Conservation (phyloP, 176 grass and related monocot genomes). For the Avena insularis region DNA sequence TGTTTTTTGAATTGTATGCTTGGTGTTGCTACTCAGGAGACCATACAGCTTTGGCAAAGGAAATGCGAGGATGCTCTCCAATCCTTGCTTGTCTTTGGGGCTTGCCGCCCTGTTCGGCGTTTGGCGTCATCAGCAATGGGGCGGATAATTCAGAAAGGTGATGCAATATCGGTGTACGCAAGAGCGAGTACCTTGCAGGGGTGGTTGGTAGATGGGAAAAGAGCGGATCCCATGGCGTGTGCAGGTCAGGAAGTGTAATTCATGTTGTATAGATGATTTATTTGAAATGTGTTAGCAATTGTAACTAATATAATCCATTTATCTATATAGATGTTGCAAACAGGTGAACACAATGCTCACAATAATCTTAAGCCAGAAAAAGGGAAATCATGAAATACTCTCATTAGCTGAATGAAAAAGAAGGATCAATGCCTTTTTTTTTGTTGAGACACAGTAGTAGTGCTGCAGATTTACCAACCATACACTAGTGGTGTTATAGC, state of each 20-base stretch:
- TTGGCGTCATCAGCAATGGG: constrained; percentile 88
- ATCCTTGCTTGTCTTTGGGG: constrained; percentile 84
- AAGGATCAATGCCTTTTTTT: neutral
- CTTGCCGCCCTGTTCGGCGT: constrained; percentile 74
- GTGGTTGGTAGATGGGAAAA: constrained; percentile 92
- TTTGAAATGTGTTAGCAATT: constrained; percentile 6
- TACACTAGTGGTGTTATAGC: neutral
- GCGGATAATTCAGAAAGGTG: constrained; percentile 84
- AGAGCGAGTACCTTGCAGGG: constrained; percentile 91
- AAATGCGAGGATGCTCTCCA: constrained; percentile 98
- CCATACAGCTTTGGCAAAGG: constrained; percentile 94
- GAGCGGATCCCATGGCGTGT: constrained; percentile 72
- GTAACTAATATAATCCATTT: constrained; percentile 10
- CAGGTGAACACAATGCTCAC: neutral
- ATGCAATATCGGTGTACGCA: constrained; percentile 88
- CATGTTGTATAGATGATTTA: constrained; percentile 17
- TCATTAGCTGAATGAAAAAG: constrained; percentile 16
- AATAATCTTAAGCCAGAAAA: neutral
- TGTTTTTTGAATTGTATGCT: constrained; percentile 32
- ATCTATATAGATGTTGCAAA: neutral
- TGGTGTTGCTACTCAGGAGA: constrained; percentile 62
- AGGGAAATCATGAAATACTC: neutral
- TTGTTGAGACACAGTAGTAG: neutral
- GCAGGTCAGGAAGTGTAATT: constrained; percentile 67
- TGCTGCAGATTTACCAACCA: neutral